Evolutionary conservation across 225 moss, liverwort and hornwort species (phyloP).

Genomic region (Pseudoscleropodium purum): DNA sequence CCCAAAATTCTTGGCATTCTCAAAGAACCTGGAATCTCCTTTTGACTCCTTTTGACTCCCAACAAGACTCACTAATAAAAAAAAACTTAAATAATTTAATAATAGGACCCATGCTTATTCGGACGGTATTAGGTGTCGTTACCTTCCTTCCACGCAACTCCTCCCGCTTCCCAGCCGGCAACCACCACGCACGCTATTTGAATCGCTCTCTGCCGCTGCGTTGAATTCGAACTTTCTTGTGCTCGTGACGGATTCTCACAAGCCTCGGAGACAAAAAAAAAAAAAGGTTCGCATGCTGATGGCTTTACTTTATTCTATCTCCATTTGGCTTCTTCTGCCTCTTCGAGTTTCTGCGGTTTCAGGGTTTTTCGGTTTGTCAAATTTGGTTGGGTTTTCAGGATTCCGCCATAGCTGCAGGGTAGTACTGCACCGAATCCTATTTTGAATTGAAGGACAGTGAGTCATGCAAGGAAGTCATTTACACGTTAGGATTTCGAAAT

Average conservation of each 20-base stretch:
- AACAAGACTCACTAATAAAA: background rate
- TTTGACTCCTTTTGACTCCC: background rate
- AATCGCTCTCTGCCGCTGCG: background rate
- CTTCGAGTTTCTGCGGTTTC: background rate
- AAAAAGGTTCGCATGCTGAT: background rate
- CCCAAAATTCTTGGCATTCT: background rate
- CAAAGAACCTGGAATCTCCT: background rate
- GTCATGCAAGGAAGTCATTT: background rate
- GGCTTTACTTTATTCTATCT: background rate
- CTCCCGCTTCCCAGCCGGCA: background rate
- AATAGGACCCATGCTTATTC: background rate
- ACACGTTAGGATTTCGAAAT: background rate
- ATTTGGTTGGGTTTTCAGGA: background rate
- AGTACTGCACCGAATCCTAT: background rate
- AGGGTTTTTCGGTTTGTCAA: background rate
- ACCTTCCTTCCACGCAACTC: background rate
- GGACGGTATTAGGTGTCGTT: background rate
- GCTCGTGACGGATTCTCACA: background rate
- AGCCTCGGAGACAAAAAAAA: background rate
- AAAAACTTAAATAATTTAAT: background rate
- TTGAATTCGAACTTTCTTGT: background rate
- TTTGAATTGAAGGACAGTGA: background rate
- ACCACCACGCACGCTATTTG: background rate
- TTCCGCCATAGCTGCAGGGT: background rate
- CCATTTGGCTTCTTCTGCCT: background rate